phyloP scores from a whole-genome alignment of 1,284 basidiomycete species.

The Dichomitus squalens region DNA sequence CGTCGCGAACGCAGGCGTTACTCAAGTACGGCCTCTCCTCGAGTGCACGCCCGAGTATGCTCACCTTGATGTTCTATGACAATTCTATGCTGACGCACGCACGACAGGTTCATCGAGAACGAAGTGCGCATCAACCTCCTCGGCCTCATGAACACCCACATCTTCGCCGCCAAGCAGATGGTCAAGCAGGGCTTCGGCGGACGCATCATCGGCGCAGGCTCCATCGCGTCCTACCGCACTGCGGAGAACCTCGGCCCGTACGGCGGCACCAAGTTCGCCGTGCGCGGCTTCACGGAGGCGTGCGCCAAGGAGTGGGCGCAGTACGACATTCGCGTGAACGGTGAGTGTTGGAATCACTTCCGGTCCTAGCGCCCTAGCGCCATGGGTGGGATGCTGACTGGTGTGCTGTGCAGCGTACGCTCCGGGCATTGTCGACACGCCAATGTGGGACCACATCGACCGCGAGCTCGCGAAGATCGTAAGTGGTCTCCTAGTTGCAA shows the following conservation, averaged over 20 bases:
- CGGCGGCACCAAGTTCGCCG: slow-evolving; percentile 45
- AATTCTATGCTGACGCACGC: too few relatives aligned
- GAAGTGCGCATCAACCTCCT: slow-evolving; percentile 37
- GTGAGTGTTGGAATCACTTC: too few relatives aligned
- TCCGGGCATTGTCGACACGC: slow-evolving; percentile 39
- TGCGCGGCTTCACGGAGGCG: slow-evolving; percentile 42
- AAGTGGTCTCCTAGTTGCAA: slow-evolving; percentile 5
- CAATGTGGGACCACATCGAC: slow-evolving; percentile 41
- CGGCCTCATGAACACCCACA: slow-evolving; percentile 39
- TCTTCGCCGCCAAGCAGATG: slow-evolving; percentile 45
- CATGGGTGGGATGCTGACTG: not conserved
- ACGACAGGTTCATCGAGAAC: slow-evolving; percentile 39
- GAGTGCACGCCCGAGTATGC: slow-evolving; percentile 37
- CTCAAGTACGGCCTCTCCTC: slow-evolving; percentile 33
- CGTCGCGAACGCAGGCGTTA: slow-evolving; percentile 45
- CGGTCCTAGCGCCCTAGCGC: too few relatives aligned
- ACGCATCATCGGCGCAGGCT: slow-evolving; percentile 41
- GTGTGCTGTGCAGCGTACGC: slow-evolving; percentile 29
- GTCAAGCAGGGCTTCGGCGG: slow-evolving; percentile 44
- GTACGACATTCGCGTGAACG: slow-evolving; percentile 37
- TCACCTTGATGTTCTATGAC: too few relatives aligned
- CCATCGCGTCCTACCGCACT: slow-evolving; percentile 37
- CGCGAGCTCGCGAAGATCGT: slow-evolving; percentile 35
- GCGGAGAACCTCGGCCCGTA: slow-evolving; percentile 38
- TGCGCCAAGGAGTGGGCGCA: slow-evolving; percentile 40